Base-by-base conservation (phyloP, 441 rosid species). In the Bruguiera hainesii region DNA sequence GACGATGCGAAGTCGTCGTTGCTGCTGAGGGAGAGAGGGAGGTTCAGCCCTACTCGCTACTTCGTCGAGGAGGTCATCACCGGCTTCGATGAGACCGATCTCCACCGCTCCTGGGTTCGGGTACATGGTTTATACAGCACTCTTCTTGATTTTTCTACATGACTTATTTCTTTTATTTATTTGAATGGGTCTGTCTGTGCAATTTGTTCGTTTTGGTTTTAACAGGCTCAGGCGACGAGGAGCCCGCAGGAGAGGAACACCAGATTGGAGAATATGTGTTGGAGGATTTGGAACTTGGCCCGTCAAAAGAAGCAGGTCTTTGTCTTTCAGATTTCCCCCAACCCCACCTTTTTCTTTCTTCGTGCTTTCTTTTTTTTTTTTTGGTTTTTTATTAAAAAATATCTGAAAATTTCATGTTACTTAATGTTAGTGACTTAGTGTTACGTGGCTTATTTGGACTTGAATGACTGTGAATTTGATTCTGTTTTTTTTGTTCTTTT, bases 281-380 rank as follows among this genome's bases (percentile, higher is more conserved):
- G 98, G 98, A 84, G 99, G 89, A 94, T 91, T 74, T 94, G 97
- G 99, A 94, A 94, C 83, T 62, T 89, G 80, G 97, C 98, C 79
- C 94, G 98, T 56, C 84, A 86, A 78, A 94, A 94, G 93, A 94
- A 94, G 78, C 90, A 88, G 98, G 95, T 91, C 55, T 6, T 19
- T 51, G 59, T 69, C 37, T 33, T 33, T 1, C 9, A 33, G 16
- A 11, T 23, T 11, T 33, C 33, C 18, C 7, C n/a, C n/a, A 33
- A 31, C 7, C 35, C n/a, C 33, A 2, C n/a, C 4, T n/a, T 52
- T 16, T 26, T 26, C 26, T 26, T 26, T 26, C 26, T 26, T 1
- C 2, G 26, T 1, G 26, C 1, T n/a, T 26, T 26, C 0, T 26
- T 26, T 26, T 26, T 26, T 26, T 26, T 0, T 46, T 11, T 56